A percentile compares a stretch with the other conserved stretches of the same genome.
Conservation (phyloP, 331 rosid genomes). For the Ulmus americana region DNA sequence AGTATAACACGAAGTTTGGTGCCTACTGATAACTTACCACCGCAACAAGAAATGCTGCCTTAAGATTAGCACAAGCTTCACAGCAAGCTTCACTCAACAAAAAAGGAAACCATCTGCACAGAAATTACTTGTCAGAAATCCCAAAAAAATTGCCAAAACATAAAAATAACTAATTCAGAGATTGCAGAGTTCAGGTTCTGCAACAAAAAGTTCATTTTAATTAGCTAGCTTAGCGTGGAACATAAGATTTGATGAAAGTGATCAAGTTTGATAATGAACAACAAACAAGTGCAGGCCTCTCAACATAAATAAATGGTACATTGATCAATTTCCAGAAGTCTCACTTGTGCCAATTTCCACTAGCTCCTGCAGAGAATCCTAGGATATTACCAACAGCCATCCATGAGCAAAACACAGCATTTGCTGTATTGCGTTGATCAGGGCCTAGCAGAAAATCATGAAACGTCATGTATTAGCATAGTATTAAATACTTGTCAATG, state of each 20-base stretch:
- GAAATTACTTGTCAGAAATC: background rate
- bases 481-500: slow-evolving; percentile 2
- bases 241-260: background rate
- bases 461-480: slow-evolving; percentile 6
- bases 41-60: slow-evolving; percentile 95
- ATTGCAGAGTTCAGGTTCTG: background rate
- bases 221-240: background rate
- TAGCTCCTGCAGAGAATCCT: slow-evolving; percentile 93
- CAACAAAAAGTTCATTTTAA: background rate
- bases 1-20: no score
- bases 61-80: slow-evolving; percentile 98
- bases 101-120: slow-evolving; percentile 93
- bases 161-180: background rate
- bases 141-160: slow-evolving; percentile 7
- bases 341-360: slow-evolving; percentile 94
- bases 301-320: slow-evolving; percentile 15
- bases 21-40: slow-evolving; percentile 57
- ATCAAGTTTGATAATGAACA: background rate
- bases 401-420: slow-evolving; percentile 97
- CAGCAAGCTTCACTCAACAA: slow-evolving; percentile 81
- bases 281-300: background rate
- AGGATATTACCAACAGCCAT: slow-evolving; percentile 98
- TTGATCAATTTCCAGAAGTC: slow-evolving; percentile 14
- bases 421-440: slow-evolving; percentile 82
- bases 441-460: slow-evolving; percentile 50